Percentiles rank a stretch among this genome's conserved stretches.
Conservation (phyloP, 1,284 basidiomycete genomes). For the Naganishia cerealis region DNA sequence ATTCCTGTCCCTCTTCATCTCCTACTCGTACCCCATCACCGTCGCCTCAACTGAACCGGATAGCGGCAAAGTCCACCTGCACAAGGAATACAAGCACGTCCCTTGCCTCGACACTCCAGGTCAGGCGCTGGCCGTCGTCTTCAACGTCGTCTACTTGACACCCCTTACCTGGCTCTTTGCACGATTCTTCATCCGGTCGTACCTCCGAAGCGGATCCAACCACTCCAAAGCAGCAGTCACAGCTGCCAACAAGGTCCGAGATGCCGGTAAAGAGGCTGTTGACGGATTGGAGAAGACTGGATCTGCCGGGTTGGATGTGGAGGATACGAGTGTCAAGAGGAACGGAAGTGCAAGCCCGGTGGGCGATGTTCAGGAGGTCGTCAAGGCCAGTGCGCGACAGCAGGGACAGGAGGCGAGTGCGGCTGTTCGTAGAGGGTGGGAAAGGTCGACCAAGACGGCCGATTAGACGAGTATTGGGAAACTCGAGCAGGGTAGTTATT, state of each 20-base stretch:
- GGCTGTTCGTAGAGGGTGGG: slow-evolving; percentile 24
- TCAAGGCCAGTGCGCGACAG: slow-evolving; percentile 22
- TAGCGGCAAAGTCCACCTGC: slow-evolving; percentile 13
- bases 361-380: slow-evolving; percentile 7
- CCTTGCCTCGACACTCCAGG: slow-evolving; percentile 31
- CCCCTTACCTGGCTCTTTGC: slow-evolving; percentile 35
- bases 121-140: slow-evolving; percentile 32
- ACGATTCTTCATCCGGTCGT: slow-evolving; percentile 33
- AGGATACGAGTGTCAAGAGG: slow-evolving; percentile 26
- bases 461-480: slow-evolving; percentile 1
- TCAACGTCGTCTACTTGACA: slow-evolving; percentile 34
- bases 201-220: slow-evolving; percentile 14
- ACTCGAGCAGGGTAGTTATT: too few relatives aligned
- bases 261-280: slow-evolving; percentile 27
- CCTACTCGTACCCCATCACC: slow-evolving; percentile 30
- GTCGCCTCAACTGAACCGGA: neutral
- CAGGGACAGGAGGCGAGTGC: slow-evolving; percentile 23
- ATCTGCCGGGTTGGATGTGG: slow-evolving; percentile 16
- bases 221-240: neutral
- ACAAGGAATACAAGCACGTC: slow-evolving; percentile 18
- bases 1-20: slow-evolving; percentile 33
- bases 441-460: slow-evolving; percentile 28
- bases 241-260: slow-evolving; percentile 14
- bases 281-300: slow-evolving; percentile 20
- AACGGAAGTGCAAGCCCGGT: slow-evolving; percentile 9